Evolutionary conservation across 2,329 filamentous ascomycete species (phyloP).

Genomic region (Monascus ruber): DNA sequence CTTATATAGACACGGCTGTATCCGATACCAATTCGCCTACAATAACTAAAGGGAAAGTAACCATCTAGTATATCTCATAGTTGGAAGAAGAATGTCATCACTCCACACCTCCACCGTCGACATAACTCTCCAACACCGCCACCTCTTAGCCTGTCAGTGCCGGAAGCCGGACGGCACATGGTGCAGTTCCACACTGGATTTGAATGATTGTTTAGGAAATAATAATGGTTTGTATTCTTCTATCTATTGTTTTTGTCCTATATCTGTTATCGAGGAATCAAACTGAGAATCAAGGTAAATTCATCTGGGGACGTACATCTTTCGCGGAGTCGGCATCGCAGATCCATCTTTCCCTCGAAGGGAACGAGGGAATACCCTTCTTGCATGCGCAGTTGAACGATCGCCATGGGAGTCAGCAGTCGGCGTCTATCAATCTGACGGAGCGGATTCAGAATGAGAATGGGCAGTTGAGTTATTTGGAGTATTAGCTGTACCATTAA

Average conservation of each 20-base stretch:
- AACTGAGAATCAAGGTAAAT: constrained; percentile 2
- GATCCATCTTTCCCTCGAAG: constrained; percentile 6
- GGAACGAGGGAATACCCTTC: constrained; percentile 1
- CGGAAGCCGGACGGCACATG: background rate
- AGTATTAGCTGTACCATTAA: background rate
- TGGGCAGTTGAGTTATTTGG: constrained; percentile 2
- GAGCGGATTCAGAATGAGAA: constrained; percentile 3
- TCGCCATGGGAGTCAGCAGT: constrained; percentile 5
- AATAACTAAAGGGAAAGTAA: background rate
- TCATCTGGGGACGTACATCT: constrained; percentile 3
- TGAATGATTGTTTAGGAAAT: constrained; percentile 4
- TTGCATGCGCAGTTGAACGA: constrained; percentile 7
- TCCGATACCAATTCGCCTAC: background rate
- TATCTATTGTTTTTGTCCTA: background rate
- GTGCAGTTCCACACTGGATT: constrained; percentile 1
- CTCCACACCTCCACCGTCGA: constrained; percentile 4
- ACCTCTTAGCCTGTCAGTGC: constrained; percentile 4
- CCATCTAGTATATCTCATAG: background rate
- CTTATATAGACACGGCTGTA: too few relatives aligned
- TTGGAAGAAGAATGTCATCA: background rate
- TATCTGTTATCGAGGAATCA: background rate
- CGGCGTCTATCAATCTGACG: constrained; percentile 4
- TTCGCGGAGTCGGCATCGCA: constrained; percentile 2
- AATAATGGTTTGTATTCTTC: constrained; percentile 1
- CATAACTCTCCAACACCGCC: constrained; percentile 4